phyloP scores from a whole-genome alignment of 352 stramenopile genomes.

The Pilasporangium apinafurcum region DNA sequence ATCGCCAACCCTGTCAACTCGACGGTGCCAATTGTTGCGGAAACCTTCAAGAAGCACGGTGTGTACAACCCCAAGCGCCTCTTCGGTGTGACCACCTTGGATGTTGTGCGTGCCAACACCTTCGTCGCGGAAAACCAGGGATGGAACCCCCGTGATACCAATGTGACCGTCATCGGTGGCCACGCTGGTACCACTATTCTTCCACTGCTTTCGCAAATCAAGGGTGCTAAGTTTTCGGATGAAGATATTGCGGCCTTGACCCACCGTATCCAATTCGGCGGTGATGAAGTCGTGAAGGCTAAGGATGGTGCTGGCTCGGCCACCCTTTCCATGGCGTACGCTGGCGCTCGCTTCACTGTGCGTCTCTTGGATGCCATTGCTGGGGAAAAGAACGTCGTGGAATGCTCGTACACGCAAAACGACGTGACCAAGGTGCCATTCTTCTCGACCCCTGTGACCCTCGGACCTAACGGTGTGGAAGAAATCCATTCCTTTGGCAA shows the following conservation, averaged over 20 bases:
- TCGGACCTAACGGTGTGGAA: conserved; percentile 95
- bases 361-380: conserved; percentile 93
- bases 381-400: conserved; percentile 92
- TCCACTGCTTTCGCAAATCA: conserved; percentile 96
- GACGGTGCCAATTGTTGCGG: conserved; percentile 98
- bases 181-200: conserved; percentile 99
- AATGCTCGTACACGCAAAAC: conserved; percentile 98
- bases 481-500: conserved; percentile 92
- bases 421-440: conserved; percentile 92
- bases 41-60: conserved; percentile 95
- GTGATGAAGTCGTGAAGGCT: conserved; percentile 94
- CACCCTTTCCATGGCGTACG: conserved; percentile 99
- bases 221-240: conserved; percentile 90
- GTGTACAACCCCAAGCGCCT: conserved; percentile 97
- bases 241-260: conserved; percentile 94
- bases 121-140: conserved; percentile 86
- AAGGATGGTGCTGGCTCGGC: conserved; percentile 97
- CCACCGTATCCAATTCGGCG: conserved; percentile 93
- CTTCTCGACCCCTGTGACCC: conserved; percentile 94
- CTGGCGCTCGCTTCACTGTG: conserved; percentile 92
- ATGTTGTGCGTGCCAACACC: conserved; percentile 97
- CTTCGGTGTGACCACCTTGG: conserved; percentile 98
- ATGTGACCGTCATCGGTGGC: conserved; percentile 97
- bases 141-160: conserved; percentile 69
- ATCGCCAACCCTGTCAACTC: conserved; percentile 99